Evolutionary conservation across 192 early-diverging fungal species (phyloP), one percentile per base, ranked within the genome.

Genomic region (Lobosporangium transversale): DNA sequence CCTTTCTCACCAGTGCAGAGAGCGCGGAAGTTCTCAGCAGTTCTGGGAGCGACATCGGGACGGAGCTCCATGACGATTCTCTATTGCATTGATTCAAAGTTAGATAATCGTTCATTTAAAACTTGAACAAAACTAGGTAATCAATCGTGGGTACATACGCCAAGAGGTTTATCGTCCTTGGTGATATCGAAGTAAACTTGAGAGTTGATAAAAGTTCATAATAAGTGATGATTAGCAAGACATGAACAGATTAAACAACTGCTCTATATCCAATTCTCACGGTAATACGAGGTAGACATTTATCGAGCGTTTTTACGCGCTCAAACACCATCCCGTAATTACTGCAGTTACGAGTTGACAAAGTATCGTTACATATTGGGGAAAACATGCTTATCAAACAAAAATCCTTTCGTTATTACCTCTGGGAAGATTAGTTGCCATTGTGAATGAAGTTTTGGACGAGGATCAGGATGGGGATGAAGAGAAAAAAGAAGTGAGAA

Each of bases 1-100:
- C 95, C 94, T 80, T 97, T 90, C 79, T 98, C 96, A 64, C 94
- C 93, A 71, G 96, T 98, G 88, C 96, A 99, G 78, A 98, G 90
- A 67, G 92, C 93, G 48, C 94, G 92, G 88, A 98, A 99, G 93
- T 99, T 99, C 84, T 99, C 96, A 70, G 95, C 96, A 29, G 87
- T 89, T 80, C 84, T 88, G 78, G 92, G 92, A 58, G 83, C 83
- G 69, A 89, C 84, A 68, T 94, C 88, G 44, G 66, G 66, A 56
- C 80, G 73, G 68, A 93, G 83, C 74, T 93, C 89, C 85, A 92
- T 88, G 35, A 79, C 74, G 53, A 87, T 83, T 58, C 81, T 79
- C 84, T 86, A 70, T 56, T 18, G 24, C 58, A 30, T 31, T 20
- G 54, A 32, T 27, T 21, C 27, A 44, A 17, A 17, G 24, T 20